phyloP scores from a whole-genome alignment of 2,329 filamentous ascomycete genomes.

The Elsinoe ampelina region DNA sequence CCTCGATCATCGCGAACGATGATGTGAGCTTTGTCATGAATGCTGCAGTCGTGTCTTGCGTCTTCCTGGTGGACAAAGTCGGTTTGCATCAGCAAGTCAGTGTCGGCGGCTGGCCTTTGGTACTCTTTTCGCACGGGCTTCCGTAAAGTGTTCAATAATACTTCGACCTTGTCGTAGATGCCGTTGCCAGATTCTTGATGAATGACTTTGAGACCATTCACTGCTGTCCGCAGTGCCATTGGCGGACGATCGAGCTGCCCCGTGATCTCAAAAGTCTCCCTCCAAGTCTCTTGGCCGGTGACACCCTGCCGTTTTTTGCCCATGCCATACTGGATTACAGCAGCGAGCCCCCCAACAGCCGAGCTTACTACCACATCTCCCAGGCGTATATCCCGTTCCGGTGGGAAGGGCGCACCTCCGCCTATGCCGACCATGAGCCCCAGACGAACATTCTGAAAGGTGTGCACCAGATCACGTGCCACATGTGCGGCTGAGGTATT shows the following conservation, averaged over 20 bases:
- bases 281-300: background rate
- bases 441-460: conserved; percentile 17
- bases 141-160: no score
- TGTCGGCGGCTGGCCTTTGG: background rate
- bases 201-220: conserved; percentile 13
- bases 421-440: conserved; percentile 19
- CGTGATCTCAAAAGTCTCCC: background rate
- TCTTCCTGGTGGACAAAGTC: background rate
- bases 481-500: conserved; percentile 19
- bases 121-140: background rate
- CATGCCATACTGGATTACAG: background rate
- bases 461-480: conserved; percentile 18
- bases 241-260: conserved; percentile 14
- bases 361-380: conserved; percentile 22
- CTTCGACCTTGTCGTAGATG: background rate
- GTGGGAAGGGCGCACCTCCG: conserved; percentile 17
- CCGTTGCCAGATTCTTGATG: conserved; percentile 5
- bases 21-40: background rate
- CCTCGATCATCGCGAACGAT: background rate
- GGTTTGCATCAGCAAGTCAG: background rate
- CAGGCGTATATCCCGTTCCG: conserved; percentile 21
- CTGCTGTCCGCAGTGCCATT: conserved; percentile 11
- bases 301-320: background rate
- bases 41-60: background rate
- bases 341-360: background rate